Conservation (phyloP, 257 asterid species). For the Parsonsia alboflavescens region DNA sequence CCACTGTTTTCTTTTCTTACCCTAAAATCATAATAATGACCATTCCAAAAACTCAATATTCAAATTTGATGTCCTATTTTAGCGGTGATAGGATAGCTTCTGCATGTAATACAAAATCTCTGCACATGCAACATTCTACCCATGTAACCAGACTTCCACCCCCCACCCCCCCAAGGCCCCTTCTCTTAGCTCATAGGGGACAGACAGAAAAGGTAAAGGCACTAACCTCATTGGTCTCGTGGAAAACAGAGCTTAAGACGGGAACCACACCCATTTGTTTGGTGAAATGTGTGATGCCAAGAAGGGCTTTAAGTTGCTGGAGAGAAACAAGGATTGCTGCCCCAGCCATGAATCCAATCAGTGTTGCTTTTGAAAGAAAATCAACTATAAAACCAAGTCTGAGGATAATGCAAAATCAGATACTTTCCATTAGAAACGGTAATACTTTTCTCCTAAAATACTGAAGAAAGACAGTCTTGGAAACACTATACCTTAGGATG, state of each 20-base stretch:
- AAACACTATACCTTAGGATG: conserved; percentile 43
- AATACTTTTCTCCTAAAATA: background rate
- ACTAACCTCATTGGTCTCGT: conserved; percentile 40
- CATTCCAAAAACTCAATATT: background rate
- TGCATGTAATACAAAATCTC: background rate
- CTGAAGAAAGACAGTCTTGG: background rate
- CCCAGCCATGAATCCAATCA: conserved; percentile 90
- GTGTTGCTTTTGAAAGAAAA: conserved; percentile 80
- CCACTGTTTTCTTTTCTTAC: background rate
- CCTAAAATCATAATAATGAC: background rate
- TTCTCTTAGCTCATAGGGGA: background rate
- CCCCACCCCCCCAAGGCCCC: background rate
- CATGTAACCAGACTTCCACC: background rate
- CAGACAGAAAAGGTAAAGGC: background rate
- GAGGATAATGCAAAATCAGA: background rate
- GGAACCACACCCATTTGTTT: conserved; percentile 74
- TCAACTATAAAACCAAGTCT: conserved; percentile 86
- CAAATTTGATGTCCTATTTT: background rate
- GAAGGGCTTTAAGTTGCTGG: conserved; percentile 73
- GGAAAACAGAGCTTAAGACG: conserved; percentile 68
- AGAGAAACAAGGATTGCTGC: conserved; percentile 85
- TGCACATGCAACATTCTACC: conserved; percentile 5
- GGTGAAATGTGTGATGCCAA: conserved; percentile 68
- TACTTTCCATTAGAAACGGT: background rate
- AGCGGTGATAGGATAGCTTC: background rate